A percentile compares a stretch with the other conserved stretches of the same genome.
phyloP scores from a whole-genome alignment of 2,329 filamentous ascomycete genomes.

The Myriosclerotinia curreyana region DNA sequence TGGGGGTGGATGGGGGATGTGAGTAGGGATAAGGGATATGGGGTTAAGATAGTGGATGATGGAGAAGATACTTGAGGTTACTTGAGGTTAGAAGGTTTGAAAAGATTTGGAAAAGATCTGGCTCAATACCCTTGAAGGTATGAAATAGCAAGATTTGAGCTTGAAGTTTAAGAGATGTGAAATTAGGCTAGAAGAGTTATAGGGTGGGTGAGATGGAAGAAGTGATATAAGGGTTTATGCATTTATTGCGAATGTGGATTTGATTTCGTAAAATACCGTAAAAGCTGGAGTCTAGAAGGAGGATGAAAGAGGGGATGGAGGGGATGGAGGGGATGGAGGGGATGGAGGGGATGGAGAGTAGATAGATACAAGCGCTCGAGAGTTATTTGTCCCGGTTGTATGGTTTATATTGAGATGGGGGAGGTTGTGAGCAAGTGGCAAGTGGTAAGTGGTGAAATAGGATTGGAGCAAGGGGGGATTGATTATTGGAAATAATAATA shows the following conservation, averaged over 20 bases:
- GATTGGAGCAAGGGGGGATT: neutral
- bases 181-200: neutral
- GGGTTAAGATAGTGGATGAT: neutral
- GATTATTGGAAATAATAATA: too few species aligned
- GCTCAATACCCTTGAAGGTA: neutral
- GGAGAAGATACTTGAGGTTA: neutral
- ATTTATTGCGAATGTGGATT: neutral
- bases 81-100: conserved; percentile 19
- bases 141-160: neutral
- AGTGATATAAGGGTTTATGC: conserved; percentile 6
- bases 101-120: neutral
- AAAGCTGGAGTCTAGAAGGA: neutral
- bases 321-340: too few species aligned
- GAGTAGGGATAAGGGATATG: conserved; percentile 34
- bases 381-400: neutral
- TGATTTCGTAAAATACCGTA: neutral
- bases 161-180: neutral
- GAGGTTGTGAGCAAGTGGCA: too few species aligned
- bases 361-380: neutral
- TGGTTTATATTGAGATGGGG: neutral
- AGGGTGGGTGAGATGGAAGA: neutral
- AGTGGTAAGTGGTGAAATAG: neutral
- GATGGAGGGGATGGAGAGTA: too few species aligned
- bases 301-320: too few species aligned
- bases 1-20: neutral